These are phyloP conservation scores for Mycena filopes DNA, from an alignment of 768 basidiomycete genomes.

Conservation along the genomic window DNA sequence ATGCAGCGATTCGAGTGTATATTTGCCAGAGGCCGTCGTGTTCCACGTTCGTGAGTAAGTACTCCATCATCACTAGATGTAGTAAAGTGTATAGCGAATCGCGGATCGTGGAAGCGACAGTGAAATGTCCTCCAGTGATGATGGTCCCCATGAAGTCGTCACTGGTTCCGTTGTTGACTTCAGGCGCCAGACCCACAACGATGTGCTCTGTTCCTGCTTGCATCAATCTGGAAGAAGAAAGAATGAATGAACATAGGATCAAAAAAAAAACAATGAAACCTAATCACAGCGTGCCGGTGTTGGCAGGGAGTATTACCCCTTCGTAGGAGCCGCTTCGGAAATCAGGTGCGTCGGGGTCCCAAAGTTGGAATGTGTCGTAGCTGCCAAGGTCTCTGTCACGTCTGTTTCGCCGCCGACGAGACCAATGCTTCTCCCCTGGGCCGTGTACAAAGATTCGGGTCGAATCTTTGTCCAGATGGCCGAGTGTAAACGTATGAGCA, in stretches of 20 bases:
- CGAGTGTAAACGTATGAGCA: background rate
- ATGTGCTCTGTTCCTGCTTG: background rate
- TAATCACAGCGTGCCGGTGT: background rate
- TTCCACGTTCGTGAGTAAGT: background rate
- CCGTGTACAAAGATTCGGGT: background rate
- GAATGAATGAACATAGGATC: too few relatives aligned
- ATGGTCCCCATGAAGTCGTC: background rate
- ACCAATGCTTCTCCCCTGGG: background rate
- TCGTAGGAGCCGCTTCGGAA: background rate
- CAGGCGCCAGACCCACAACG: background rate
- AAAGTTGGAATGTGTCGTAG: too few relatives aligned
- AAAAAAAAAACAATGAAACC: background rate
- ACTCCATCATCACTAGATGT: conserved; percentile 1
- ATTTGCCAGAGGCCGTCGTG: background rate
- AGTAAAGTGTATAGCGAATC: background rate
- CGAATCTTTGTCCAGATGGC: background rate
- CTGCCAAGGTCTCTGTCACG: too few relatives aligned
- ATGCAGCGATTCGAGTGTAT: background rate
- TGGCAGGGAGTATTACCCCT: background rate
- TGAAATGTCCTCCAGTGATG: background rate
- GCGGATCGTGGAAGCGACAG: background rate
- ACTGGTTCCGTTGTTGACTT: too few relatives aligned
- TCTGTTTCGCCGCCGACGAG: too few relatives aligned
- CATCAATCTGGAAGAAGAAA: background rate
- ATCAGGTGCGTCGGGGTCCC: background rate